Evolutionary conservation across 192 early-diverging fungal genomes (phyloP).

Genomic region (Dispira parvispora): DNA sequence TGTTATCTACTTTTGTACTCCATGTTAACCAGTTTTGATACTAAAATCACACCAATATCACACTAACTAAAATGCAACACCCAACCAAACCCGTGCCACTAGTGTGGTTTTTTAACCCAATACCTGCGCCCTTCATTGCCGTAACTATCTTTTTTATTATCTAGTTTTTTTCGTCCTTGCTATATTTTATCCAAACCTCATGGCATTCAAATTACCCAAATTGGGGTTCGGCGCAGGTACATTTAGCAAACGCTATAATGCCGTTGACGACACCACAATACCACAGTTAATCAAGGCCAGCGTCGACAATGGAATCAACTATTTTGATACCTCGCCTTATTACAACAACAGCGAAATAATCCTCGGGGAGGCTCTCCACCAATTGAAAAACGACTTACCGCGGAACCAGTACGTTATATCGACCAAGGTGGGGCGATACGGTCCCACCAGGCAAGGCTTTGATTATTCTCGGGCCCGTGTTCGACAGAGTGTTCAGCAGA

Average conservation of each 20-base stretch:
- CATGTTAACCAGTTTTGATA: no score
- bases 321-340: constrained; percentile 57
- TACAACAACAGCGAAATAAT: constrained; percentile 49
- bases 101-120: no score
- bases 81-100: no score
- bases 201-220: constrained; percentile 18
- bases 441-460: constrained; percentile 36
- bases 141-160: neutral
- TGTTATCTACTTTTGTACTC: no score
- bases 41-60: no score
- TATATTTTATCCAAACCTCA: neutral
- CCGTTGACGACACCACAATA: constrained; percentile 25
- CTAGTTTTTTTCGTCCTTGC: neutral
- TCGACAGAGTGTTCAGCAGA: constrained; percentile 32
- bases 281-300: constrained; percentile 29
- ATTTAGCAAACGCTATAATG: constrained; percentile 31
- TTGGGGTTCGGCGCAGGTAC: constrained; percentile 34
- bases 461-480: constrained; percentile 40
- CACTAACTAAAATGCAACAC: no score
- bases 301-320: constrained; percentile 37
- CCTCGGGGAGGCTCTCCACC: constrained; percentile 38
- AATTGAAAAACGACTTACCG: constrained; percentile 31
- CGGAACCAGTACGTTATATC: constrained; percentile 45
- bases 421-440: constrained; percentile 64
- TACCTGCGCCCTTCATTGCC: neutral